Evolutionary conservation across 306 rosid genomes (phyloP).

Genomic region (Datisca glomerata): DNA sequence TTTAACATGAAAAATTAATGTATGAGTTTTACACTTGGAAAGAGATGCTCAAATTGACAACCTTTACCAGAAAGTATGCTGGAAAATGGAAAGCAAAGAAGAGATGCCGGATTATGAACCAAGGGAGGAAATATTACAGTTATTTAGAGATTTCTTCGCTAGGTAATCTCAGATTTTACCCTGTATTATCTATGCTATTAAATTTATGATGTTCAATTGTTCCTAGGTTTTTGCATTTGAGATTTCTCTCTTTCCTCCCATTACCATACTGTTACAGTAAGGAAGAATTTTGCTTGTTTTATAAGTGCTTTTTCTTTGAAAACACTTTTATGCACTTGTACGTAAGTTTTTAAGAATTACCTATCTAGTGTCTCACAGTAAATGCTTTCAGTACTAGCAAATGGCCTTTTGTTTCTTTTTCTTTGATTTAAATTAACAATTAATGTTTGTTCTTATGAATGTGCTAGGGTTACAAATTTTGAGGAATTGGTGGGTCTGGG

Average conservation of each 20-base stretch:
- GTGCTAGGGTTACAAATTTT: conserved; percentile 43
- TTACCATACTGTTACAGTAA: not conserved
- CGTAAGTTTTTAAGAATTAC: not conserved
- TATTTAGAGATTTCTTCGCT: conserved; percentile 53
- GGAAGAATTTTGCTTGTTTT: not conserved
- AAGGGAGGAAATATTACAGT: conserved; percentile 19
- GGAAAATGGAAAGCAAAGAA: conserved; percentile 4
- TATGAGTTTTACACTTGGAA: too few species aligned
- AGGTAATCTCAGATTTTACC: conserved; percentile 22
- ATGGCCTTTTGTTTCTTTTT: not conserved
- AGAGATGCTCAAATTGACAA: too few species aligned
- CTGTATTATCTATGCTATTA: not conserved
- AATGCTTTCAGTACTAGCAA: too few species aligned
- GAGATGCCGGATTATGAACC: conserved; percentile 15
- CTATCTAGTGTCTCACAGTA: not conserved
- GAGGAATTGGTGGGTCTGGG: conserved; percentile 52
- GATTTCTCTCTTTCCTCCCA: not conserved
- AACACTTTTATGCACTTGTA: too few species aligned
- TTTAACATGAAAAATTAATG: too few species aligned
- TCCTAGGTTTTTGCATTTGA: too few species aligned
- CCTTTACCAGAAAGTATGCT: too few species aligned
- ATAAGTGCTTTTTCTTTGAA: not conserved
- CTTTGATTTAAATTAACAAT: not conserved
- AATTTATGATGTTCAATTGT: not conserved
- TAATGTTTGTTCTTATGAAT: conserved; percentile 14